Evolutionary conservation across 306 rosid species (phyloP).

Genomic region (Phaseolus lunatus): DNA sequence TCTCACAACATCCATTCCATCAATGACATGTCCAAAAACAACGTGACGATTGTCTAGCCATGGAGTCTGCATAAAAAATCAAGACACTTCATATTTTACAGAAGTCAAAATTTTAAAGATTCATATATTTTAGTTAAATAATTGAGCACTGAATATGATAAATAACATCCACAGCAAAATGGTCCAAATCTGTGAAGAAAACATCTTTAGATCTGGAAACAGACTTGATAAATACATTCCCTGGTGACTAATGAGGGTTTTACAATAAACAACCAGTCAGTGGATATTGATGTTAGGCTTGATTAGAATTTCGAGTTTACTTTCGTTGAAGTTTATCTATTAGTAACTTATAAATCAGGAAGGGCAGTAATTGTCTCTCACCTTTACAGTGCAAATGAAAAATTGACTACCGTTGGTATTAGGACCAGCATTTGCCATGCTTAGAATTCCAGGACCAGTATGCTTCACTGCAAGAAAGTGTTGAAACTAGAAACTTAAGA

Average conservation of each 20-base stretch:
- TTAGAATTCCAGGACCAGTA: constrained; percentile 89
- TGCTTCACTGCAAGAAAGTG: constrained; percentile 81
- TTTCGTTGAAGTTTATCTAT: not conserved
- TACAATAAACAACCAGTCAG: not conserved
- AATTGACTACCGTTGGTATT: constrained; percentile 91
- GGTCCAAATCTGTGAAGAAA: not conserved
- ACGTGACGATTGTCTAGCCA: constrained; percentile 97
- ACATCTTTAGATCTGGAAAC: not conserved
- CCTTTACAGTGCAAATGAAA: constrained; percentile 89
- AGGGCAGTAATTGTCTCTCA: constrained; percentile 46
- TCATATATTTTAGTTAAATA: not conserved
- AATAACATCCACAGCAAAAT: not conserved
- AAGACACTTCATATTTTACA: constrained; percentile 29
- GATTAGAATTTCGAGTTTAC: constrained; percentile 4
- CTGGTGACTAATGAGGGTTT: constrained; percentile 1
- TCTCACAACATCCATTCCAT: constrained; percentile 77
- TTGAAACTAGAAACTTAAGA: constrained; percentile 30
- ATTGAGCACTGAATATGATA: constrained; percentile 36
- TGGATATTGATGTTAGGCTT: constrained; percentile 6
- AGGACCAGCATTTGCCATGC: constrained; percentile 99
- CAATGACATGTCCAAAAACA: constrained; percentile 81
- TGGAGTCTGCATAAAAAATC: constrained; percentile 69
- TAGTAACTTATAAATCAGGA: not conserved
- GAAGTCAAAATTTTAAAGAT: constrained; percentile 1
- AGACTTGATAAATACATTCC: constrained; percentile 19